These are phyloP conservation scores for Westerdykella sp. DNA, from an alignment of 2,329 filamentous ascomycete genomes.

Conservation along the genomic window DNA sequence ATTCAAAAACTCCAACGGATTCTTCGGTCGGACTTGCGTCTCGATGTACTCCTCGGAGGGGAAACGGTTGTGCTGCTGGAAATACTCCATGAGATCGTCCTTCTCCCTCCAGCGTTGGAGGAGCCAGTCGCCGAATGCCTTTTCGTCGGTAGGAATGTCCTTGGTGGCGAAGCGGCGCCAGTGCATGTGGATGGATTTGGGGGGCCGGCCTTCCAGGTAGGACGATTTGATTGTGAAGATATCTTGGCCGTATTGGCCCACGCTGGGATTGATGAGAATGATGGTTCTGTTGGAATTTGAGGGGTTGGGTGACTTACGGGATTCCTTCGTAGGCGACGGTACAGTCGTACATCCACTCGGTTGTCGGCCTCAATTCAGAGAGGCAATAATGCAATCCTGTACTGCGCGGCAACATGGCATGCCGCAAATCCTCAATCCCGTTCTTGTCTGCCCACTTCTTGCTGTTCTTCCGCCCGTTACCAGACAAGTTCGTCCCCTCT, in stretches of 20 bases:
- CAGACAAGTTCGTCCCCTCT: slow-evolving; percentile 75
- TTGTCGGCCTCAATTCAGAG: slow-evolving; percentile 63
- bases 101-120: slow-evolving; percentile 84
- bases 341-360: slow-evolving; percentile 86
- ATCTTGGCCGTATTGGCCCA: slow-evolving; percentile 69
- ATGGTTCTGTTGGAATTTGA: not conserved
- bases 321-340: slow-evolving; percentile 94
- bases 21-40: slow-evolving; percentile 40
- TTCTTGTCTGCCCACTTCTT: slow-evolving; percentile 71
- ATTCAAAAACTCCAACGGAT: slow-evolving; percentile 39
- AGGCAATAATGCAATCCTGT: slow-evolving; percentile 77
- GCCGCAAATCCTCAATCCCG: slow-evolving; percentile 61
- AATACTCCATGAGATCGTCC: slow-evolving; percentile 77
- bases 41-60: slow-evolving; percentile 57
- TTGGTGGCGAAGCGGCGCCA: slow-evolving; percentile 80
- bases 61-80: slow-evolving; percentile 67
- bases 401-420: slow-evolving; percentile 69
- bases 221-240: slow-evolving; percentile 80
- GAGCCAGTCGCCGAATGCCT: slow-evolving; percentile 76
- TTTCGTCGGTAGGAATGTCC: slow-evolving; percentile 72
- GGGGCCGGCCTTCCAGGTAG: slow-evolving; percentile 81
- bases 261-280: slow-evolving; percentile 19
- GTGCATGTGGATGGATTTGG: slow-evolving; percentile 92
- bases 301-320: slow-evolving; percentile 56
- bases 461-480: slow-evolving; percentile 65